Base-by-base conservation (phyloP, 2,329 filamentous ascomycete species). In the Tetracladium maxilliforme region DNA sequence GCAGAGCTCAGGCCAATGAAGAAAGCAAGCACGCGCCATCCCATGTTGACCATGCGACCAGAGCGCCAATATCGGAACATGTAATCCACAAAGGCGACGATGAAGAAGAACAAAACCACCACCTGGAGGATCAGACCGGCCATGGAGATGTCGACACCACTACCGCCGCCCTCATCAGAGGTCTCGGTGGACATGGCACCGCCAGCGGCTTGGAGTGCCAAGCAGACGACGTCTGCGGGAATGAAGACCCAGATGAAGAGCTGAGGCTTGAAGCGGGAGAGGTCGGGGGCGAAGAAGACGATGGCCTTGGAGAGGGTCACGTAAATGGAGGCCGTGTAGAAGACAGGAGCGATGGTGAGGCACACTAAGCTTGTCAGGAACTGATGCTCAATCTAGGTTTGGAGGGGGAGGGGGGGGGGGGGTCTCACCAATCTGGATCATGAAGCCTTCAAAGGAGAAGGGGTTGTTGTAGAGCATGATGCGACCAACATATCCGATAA, bases 291-390 rank as follows among this genome's bases (percentile, higher is more conserved):
- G 32, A 68, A 50, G 23, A 54, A 45, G 17, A 64, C 47, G 30
- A 60, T 55, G 34, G 67, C 45, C 51, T 72, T 68, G 44, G 71
- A 70, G 30, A 75, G 60, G 4, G 64, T 71, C 14, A 76, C 59
- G 50, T 75, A 76, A 44, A 75, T 63, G 39, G 57, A 61, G 34
- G 69, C 65, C 46, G 67, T 70, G 45, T 73, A 53, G 30, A 75
- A 56, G 16, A 10, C 38, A 4, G 40, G 40, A 6, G 35, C 39
- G 13, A 42, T 33, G 16, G 34, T 41, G 18, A 42, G 29, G 17
- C n/a, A n/a, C n/a, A n/a, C n/a, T n/a, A n/a, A n/a, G n/a, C n/a
- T n/a, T n/a, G n/a, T n/a, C n/a, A n/a, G n/a, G n/a, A n/a, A n/a
- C n/a, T n/a, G n/a, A n/a, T n/a, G n/a, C n/a, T n/a, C n/a, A n/a